These are phyloP conservation scores for Trichosporon ovoides DNA, from an alignment of 1,284 basidiomycete species.

Conservation along the genomic window DNA sequence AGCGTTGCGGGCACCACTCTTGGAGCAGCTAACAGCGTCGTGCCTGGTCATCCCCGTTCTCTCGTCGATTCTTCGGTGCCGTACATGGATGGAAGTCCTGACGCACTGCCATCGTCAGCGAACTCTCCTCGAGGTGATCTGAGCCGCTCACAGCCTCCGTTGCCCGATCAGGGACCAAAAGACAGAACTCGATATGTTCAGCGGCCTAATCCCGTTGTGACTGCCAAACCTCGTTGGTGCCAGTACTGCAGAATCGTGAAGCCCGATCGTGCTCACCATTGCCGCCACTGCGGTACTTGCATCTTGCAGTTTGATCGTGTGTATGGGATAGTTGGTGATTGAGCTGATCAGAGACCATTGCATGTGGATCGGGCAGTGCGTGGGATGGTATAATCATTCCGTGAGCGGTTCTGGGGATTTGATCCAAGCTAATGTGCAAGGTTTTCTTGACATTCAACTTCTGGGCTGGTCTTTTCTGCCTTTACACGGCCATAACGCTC, in stretches of 20 bases:
- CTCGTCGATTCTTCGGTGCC: no score
- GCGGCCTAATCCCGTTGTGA: constrained; percentile 30
- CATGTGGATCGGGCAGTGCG: constrained; percentile 46
- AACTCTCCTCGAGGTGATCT: no score
- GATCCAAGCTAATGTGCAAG: constrained; percentile 17
- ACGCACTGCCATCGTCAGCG: no score
- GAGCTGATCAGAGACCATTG: constrained; percentile 31
- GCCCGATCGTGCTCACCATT: constrained; percentile 47
- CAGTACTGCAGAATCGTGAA: constrained; percentile 44
- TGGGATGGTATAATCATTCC: constrained; percentile 48
- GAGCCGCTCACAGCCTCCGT: neutral
- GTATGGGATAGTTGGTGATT: no score
- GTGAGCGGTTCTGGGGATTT: constrained; percentile 15
- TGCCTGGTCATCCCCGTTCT: no score
- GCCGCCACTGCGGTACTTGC: constrained; percentile 47
- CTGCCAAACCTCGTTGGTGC: constrained; percentile 35
- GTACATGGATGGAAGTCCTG: no score
- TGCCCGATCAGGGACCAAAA: neutral
- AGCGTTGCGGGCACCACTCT: no score
- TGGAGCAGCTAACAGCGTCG: no score
- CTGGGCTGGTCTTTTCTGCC: constrained; percentile 40
- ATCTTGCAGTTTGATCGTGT: constrained; percentile 41
- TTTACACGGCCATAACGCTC: constrained; percentile 33
- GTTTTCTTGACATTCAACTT: constrained; percentile 45
- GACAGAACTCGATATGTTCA: constrained; percentile 22